Evolutionary conservation across 139 green algal genomes (phyloP).

Genomic region (Tetradesmus lagerheimii): DNA sequence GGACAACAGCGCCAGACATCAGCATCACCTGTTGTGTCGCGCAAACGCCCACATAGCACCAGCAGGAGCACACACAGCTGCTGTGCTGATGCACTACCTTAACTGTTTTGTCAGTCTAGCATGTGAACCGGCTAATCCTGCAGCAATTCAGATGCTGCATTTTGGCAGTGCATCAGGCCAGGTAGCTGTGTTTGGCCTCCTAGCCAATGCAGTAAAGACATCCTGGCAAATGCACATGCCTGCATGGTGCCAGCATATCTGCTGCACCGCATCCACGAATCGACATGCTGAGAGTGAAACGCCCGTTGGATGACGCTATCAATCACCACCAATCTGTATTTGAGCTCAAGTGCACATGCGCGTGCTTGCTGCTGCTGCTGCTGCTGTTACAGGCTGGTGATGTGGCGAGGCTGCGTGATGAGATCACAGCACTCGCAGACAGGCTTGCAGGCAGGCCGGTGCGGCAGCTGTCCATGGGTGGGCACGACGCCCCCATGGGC

Average conservation of each 20-base stretch:
- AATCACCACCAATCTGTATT: too few relatives aligned
- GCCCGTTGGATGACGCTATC: too few relatives aligned
- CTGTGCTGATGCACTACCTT: too few relatives aligned
- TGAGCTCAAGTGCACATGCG: background rate
- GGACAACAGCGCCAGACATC: background rate
- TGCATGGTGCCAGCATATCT: background rate
- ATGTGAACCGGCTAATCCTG: too few relatives aligned
- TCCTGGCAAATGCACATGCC: background rate
- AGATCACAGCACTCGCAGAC: constrained; percentile 31
- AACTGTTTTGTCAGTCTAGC: too few relatives aligned
- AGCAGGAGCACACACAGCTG: background rate
- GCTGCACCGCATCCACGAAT: background rate
- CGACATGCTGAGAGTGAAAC: too few relatives aligned
- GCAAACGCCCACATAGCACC: background rate
- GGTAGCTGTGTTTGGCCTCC: background rate
- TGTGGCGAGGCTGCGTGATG: constrained; percentile 9
- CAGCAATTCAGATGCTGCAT: too few relatives aligned
- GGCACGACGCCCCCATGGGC: background rate
- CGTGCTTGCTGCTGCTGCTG: background rate
- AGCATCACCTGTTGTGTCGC: background rate
- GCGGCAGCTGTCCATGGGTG: background rate
- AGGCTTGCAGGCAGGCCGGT: constrained; percentile 25
- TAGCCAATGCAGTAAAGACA: background rate
- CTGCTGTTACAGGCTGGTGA: constrained; percentile 11
- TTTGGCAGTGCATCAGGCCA: too few relatives aligned